phyloP scores from a whole-genome alignment of 305 asterid species.

The Fraxinus greggii region DNA sequence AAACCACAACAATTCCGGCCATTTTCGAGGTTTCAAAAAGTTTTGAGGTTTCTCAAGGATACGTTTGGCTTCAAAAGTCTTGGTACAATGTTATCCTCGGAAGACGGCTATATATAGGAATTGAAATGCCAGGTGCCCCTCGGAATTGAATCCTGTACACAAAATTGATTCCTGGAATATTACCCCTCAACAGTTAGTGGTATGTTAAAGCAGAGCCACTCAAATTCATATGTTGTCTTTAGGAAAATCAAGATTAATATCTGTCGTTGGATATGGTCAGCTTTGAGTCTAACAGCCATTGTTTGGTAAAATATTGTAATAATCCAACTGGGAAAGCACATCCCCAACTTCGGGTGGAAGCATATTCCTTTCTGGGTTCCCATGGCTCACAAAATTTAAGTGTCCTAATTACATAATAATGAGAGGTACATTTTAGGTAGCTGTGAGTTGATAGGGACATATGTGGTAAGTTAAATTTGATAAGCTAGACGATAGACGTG shows the following conservation, averaged over 20 bases:
- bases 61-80: background rate
- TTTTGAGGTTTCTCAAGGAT: background rate
- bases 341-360: background rate
- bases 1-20: constrained; percentile 26
- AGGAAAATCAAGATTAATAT: background rate
- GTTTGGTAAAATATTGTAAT: background rate
- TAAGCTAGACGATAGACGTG: background rate
- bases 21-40: constrained; percentile 4
- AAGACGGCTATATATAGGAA: background rate
- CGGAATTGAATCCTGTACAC: background rate
- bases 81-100: background rate
- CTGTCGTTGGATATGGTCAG: constrained; percentile 15
- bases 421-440: background rate
- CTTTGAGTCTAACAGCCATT: background rate
- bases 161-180: constrained; percentile 21
- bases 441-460: background rate
- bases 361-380: background rate
- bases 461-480: background rate
- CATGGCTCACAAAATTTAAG: too few relatives aligned
- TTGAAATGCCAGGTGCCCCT: background rate
- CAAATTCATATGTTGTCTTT: background rate
- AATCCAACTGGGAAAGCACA: background rate
- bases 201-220: constrained; percentile 3
- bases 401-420: background rate
- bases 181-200: background rate